phyloP scores from a whole-genome alignment of 495 filamentous ascomycete species.

The Aspergillus asperescens region DNA sequence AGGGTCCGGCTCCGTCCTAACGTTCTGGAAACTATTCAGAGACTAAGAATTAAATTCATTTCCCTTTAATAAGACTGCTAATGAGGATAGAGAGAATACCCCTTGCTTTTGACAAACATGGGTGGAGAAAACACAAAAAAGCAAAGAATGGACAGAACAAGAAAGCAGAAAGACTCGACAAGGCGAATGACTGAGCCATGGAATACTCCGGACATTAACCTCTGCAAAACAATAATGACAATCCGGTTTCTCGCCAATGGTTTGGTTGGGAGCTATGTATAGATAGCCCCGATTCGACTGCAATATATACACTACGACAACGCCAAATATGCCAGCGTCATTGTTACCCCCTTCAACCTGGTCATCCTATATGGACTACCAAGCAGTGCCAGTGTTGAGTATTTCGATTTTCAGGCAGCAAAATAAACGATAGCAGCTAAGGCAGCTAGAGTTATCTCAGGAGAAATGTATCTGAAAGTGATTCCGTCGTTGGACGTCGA shows the following conservation, averaged over 20 bases:
- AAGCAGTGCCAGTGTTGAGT: no score
- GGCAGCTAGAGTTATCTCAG: conserved; percentile 11
- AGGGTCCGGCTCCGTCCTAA: not conserved
- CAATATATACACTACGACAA: conserved; percentile 6
- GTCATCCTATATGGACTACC: not conserved
- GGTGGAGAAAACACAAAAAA: not conserved
- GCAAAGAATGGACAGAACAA: no score
- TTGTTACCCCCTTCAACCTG: not conserved
- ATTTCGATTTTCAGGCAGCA: not conserved
- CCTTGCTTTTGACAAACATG: not conserved
- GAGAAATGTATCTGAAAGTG: conserved; percentile 9
- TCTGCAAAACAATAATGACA: not conserved
- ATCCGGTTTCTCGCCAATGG: not conserved
- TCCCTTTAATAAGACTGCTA: not conserved
- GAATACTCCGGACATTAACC: not conserved
- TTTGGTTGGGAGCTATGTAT: not conserved
- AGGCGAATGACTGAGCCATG: not conserved
- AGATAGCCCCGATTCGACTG: not conserved
- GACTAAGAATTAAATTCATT: not conserved
- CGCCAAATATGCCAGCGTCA: not conserved
- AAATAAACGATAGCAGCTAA: conserved; percentile 13
- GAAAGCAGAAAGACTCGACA: not conserved
- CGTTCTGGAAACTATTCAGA: not conserved
- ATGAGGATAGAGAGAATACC: not conserved
- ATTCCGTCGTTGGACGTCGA: conserved; percentile 11